Evolutionary conservation across 169 alveolate species (phyloP).

Genomic region (Pseudocohnilembus persalinus): DNA sequence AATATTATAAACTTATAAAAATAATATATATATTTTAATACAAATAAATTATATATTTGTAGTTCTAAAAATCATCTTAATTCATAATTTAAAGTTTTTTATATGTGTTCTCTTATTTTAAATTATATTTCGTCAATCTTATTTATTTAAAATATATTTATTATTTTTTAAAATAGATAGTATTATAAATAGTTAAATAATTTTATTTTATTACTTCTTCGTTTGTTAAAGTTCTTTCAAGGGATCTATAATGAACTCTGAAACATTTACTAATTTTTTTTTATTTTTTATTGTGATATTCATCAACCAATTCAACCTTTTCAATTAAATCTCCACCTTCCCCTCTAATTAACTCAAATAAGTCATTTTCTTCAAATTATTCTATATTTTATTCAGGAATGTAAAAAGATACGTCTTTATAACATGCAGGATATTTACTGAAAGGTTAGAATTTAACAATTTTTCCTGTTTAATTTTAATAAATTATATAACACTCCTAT

Average conservation of each 20-base stretch:
- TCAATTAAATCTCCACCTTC: conserved; percentile 80
- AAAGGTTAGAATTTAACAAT: conserved; percentile 75
- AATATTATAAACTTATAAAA: no score
- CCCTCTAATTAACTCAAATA: conserved; percentile 63
- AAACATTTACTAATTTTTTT: conserved; percentile 58
- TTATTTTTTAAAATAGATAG: no score
- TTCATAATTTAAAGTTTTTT: conserved; percentile 40
- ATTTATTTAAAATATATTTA: background rate
- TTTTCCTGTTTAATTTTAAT: conserved; percentile 64
- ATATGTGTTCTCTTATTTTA: conserved; percentile 50
- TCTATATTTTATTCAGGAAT: conserved; percentile 47
- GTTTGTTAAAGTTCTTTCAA: conserved; percentile 70
- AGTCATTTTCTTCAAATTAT: conserved; percentile 73
- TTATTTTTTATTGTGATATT: conserved; percentile 65
- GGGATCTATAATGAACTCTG: conserved; percentile 64
- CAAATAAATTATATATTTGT: background rate
- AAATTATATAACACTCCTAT: no score
- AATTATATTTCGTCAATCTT: conserved; percentile 47
- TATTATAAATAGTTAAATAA: no score
- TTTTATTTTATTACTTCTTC: conserved; percentile 46
- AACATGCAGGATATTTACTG: conserved; percentile 81
- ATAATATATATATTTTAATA: no score
- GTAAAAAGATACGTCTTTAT: conserved; percentile 85
- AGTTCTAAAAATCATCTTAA: conserved; percentile 46
- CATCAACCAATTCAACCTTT: conserved; percentile 73